Conservation (phyloP, 306 rosid genomes). For the Prunus salicina region DNA sequence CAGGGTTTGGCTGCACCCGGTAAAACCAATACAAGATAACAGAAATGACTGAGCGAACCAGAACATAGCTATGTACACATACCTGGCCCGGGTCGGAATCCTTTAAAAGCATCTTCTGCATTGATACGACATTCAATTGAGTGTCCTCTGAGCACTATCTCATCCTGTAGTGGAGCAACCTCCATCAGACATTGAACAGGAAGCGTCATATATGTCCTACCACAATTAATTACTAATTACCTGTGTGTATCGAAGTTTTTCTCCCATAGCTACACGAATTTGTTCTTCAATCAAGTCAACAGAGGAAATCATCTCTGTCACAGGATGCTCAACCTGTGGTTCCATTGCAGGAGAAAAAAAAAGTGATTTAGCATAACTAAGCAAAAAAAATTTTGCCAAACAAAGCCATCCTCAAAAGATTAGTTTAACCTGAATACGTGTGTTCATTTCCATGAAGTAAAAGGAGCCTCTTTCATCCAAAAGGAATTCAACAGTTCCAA, state of each 20-base stretch:
- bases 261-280: slow-evolving; percentile 92
- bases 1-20: background rate
- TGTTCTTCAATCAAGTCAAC: slow-evolving; percentile 96
- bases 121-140: slow-evolving; percentile 98
- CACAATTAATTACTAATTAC: slow-evolving; percentile 23
- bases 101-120: slow-evolving; percentile 97
- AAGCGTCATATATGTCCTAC: slow-evolving; percentile 11
- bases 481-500: slow-evolving; percentile 93
- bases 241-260: slow-evolving; percentile 77
- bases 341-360: slow-evolving; percentile 3
- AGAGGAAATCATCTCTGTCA: slow-evolving; percentile 97
- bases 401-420: slow-evolving; percentile 8
- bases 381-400: background rate
- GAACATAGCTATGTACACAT: slow-evolving; percentile 12
- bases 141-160: slow-evolving; percentile 90
- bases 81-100: slow-evolving; percentile 99
- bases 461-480: slow-evolving; percentile 99
- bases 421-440: slow-evolving; percentile 84
- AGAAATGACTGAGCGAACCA: background rate
- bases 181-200: slow-evolving; percentile 21
- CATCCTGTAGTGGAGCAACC: slow-evolving; percentile 58
- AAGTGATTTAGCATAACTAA: background rate
- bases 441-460: slow-evolving; percentile 99
- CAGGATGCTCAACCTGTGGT: slow-evolving; percentile 95
- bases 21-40: background rate